Evolutionary conservation across 257 asterid genomes (phyloP), one percentile per base, ranked within the genome.

Genomic region (Solanum chiquidenum): DNA sequence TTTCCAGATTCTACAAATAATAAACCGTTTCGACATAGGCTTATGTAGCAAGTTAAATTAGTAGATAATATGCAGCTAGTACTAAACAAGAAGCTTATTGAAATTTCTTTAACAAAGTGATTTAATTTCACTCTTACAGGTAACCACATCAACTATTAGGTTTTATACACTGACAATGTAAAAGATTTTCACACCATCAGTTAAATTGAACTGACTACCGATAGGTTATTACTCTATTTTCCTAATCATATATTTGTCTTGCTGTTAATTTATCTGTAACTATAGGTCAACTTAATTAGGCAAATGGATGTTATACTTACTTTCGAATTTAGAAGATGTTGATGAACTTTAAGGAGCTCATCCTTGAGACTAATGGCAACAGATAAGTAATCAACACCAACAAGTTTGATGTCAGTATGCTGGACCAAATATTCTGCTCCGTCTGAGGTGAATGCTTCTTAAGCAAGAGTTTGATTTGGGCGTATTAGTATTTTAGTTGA

Each of bases 311-410:
- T n/a, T 13, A 38, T 76, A 40, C 44, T 34, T 86, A 89, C 90
- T 91, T 83, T 87, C n/a, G 12, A 52, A 76, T 13, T 20, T 12
- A 76, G 34, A 23, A 76, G 23, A 2, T 20, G 49, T 20, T 40
- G 49, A 42, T 91, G 89, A 82, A 87, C 42, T 38, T 38, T 6
- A 38, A 7, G 9, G 42, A 38, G 42, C 42, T 38, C 42, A 38
- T 38, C 10, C 93, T 6, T 49, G 14, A 25, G 25, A 20, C 11
- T 68, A 62, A 60, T 60, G 31, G 31, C 2, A 29, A 29, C 52
- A 90, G 66, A 40, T 40, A 35, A 35, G 88, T 89, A 90, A 87
- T 90, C 93, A 16, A 86, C 27, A 87, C 92, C 93, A 29, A 91
- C 77, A 4, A 90, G 83, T 84, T 87, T 91, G 88, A 90, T 87